A percentile compares a stretch with the other conserved stretches of the same genome.
Evolutionary conservation across 208 protist species (phyloP).

Genomic region (Wallacemonas sp.): DNA sequence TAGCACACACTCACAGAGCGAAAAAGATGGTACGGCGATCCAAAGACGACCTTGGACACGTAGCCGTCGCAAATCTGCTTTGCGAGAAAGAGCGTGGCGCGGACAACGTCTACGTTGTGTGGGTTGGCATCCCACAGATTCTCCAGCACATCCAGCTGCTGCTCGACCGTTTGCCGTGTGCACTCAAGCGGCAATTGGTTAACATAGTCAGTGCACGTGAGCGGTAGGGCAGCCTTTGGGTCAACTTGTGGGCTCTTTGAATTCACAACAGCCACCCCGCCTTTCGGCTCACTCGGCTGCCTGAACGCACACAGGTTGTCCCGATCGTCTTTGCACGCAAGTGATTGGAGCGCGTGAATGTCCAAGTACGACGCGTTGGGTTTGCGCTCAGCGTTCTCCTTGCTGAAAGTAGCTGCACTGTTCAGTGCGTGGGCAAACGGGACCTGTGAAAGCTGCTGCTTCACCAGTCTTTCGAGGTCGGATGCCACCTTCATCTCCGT

Average conservation of each 20-base stretch:
- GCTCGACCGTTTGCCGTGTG: conserved; percentile 51
- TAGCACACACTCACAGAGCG: conserved; percentile 82
- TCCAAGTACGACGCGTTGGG: not conserved
- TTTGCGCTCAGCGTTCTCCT: not conserved
- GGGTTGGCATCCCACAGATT: conserved; percentile 76
- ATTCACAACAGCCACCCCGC: not conserved
- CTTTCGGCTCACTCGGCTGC: not conserved
- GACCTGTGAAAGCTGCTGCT: conserved; percentile 19
- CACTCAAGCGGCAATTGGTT: conserved; percentile 76
- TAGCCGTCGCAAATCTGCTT: conserved; percentile 87
- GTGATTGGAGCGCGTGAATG: not conserved
- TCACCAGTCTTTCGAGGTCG: conserved; percentile 24
- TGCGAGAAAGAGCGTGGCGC: conserved; percentile 74
- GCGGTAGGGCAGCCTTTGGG: not conserved
- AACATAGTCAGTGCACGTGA: conserved; percentile 62
- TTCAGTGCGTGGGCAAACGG: conserved; percentile 3
- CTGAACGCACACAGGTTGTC: conserved; percentile 1
- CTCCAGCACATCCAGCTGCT: conserved; percentile 64
- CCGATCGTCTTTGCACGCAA: not conserved
- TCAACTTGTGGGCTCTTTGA: not conserved
- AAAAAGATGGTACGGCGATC: conserved; percentile 65
- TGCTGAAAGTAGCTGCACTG: not conserved
- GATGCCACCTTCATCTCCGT: not conserved
- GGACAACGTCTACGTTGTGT: conserved; percentile 56
- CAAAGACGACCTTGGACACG: conserved; percentile 74